Evolutionary conservation across 2,329 filamentous ascomycete genomes (phyloP).

Genomic region (Paecilomyces dactylethromorphus): DNA sequence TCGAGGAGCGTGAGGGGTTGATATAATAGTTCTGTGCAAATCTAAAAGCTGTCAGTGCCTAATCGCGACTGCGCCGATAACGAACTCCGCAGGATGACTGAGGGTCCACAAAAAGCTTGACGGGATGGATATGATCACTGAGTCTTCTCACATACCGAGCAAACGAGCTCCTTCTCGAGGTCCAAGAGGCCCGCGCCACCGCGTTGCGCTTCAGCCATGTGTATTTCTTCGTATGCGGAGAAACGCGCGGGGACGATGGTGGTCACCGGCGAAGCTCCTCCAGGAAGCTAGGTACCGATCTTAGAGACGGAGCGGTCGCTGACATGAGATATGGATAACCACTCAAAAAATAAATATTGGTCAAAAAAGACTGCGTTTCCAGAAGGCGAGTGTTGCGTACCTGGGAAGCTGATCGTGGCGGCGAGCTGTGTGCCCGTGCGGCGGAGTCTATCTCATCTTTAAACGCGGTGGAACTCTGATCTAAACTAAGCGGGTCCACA

Average conservation of each 20-base stretch:
- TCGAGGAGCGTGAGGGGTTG: slow-evolving; percentile 87
- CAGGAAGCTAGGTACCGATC: neutral
- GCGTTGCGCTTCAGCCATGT: neutral
- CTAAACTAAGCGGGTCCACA: neutral
- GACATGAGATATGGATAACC: neutral
- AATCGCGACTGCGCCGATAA: slow-evolving; percentile 1
- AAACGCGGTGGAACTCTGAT: neutral
- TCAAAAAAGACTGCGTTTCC: neutral
- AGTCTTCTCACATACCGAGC: slow-evolving; percentile 63
- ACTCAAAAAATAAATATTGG: neutral
- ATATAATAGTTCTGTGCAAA: slow-evolving; percentile 92
- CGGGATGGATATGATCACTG: neutral
- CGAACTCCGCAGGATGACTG: neutral
- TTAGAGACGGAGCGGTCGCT: neutral
- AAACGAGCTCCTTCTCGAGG: slow-evolving; percentile 89
- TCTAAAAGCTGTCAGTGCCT: slow-evolving; percentile 48
- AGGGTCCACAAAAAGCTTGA: neutral
- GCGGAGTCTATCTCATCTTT: neutral
- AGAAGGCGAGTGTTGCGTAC: neutral
- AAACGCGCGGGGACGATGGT: neutral
- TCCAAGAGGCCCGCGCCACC: slow-evolving; percentile 47
- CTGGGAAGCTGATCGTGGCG: neutral
- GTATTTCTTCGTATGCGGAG: neutral
- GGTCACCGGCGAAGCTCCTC: neutral
- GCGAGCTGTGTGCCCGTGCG: neutral